Evolutionary conservation across 192 early-diverging fungal genomes (phyloP), one percentile per base, ranked within the genome.

Genomic region (Backusella tarrabulga): DNA sequence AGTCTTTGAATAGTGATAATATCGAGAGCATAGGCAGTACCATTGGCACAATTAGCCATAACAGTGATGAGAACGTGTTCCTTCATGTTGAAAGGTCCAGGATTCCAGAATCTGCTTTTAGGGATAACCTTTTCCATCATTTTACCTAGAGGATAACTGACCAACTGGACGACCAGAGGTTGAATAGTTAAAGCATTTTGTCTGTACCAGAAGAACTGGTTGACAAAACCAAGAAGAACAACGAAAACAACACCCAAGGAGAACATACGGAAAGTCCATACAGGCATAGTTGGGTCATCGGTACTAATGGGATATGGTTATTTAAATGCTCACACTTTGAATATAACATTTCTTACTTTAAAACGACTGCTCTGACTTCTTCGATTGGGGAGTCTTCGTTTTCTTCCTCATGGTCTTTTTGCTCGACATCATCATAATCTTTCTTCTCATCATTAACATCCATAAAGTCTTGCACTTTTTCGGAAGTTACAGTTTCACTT

Each of bases 81-180:
- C 71, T 93, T 93, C 74, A 92, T 83, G 40, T 84, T 87, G 77
- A 93, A 93, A 29, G 84, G 74, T 63, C 89, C 91, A 32, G 91
- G 91, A 74, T 92, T 92, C n/a, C 84, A 85, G 35, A 82, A 90
- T 42, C 1, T 68, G 17, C 78, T 79, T 32, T 56, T 75, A 19
- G 87, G 87, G 9, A 88, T 76, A 19, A 84, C 46, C 11, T 15
- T 70, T 68, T 82, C 87, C 79, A 89, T 71, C n/a, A 81, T 38
- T 23, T 80, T 80, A 19, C 85, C 88, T 21, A 88, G 0, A n/a
- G 88, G 87, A 77, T 79, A 89, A 12, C 84, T 75, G n/a, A 89
- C 32, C 50, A 89, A 74, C 38, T 88, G 88, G 70, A 86, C 74
- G 23, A 88, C 82, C 12, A 89, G 63, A 19, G 85, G 71, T 4